phyloP scores from a whole-genome alignment of 2,329 filamentous ascomycete genomes.

The Phialophora chinensis region DNA sequence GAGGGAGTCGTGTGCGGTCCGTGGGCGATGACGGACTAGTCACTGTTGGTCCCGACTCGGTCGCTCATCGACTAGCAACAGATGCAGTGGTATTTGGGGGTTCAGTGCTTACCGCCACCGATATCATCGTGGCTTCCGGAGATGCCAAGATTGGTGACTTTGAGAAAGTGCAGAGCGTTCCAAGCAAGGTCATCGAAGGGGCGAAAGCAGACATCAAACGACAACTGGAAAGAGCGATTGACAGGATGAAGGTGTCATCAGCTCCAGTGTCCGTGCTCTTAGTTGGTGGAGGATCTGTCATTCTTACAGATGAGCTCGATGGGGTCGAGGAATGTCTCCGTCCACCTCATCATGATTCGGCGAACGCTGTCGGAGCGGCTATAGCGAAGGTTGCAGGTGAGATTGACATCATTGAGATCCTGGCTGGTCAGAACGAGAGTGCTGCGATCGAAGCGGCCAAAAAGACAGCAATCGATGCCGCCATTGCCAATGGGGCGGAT shows the following conservation, averaged over 20 bases:
- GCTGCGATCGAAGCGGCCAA: constrained; percentile 38
- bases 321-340: constrained; percentile 58
- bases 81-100: constrained; percentile 62
- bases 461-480: constrained; percentile 36
- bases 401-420: constrained; percentile 58
- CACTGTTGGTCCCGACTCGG: constrained; percentile 62
- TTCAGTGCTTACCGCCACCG: constrained; percentile 58
- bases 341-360: constrained; percentile 60
- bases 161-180: constrained; percentile 36
- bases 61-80: constrained; percentile 58
- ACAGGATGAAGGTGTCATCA: constrained; percentile 63
- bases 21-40: constrained; percentile 43
- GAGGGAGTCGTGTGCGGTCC: constrained; percentile 55
- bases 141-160: constrained; percentile 39
- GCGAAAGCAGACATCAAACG: constrained; percentile 50
- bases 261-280: constrained; percentile 58
- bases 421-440: constrained; percentile 34
- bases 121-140: constrained; percentile 55
- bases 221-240: constrained; percentile 60
- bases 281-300: constrained; percentile 63
- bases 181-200: constrained; percentile 45
- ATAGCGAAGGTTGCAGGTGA: constrained; percentile 62
- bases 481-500: constrained; percentile 32
- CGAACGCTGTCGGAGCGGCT: constrained; percentile 67
- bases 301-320: constrained; percentile 56